Base-by-base conservation (phyloP, 352 stramenopile species). In the Phytophthora fragariaefolia region DNA sequence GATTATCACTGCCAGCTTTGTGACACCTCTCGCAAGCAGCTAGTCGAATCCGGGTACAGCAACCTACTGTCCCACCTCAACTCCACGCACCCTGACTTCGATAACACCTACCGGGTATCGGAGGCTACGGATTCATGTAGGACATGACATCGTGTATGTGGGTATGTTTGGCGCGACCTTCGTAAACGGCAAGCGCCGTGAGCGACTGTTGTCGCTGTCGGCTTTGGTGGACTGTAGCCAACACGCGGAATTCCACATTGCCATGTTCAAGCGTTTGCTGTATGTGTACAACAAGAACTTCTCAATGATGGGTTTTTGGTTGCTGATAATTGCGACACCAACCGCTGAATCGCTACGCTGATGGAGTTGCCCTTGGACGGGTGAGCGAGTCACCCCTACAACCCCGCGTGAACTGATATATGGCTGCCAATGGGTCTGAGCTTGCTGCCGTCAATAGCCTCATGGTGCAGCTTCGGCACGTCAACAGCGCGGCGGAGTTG, bases 201-300 rank as follows among this genome's bases (percentile, higher is more conserved):
- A 63, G 24, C 56, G 45, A 49, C 45, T 56, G 1, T 32, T 50
- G 15, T 49, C 36, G 9, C 43, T 34, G 7, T 34, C 28, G 7
- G 7, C 28, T 12, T 10, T 34, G 7, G 28, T 12, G 7, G 28
- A 7, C 28, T 6, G 28, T 10, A 12, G 7, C 12, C 28, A 34
- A 34, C 7, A 34, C 28, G 28, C 28, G 7, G 28, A 64, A 5
- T 30, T 56, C 4, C 45, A 64, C 23, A 47, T 63, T 46, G 32
- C 50, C 22, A 64, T 64, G 45, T 45, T 64, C 30, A 64, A 54
- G 42, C 6, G 28, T 2, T 42, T 62, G n/a, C 43, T 62, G 26
- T 9, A n/a, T 7, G 18, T 62, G 42, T 54, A 54, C 28, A 62
- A 54, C 28, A 53, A 62, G 43, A 18, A 57, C 9, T 24, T 34